These are phyloP conservation scores for Dentipellis fragilis DNA, from an alignment of 768 basidiomycete genomes.

Conservation along the genomic window DNA sequence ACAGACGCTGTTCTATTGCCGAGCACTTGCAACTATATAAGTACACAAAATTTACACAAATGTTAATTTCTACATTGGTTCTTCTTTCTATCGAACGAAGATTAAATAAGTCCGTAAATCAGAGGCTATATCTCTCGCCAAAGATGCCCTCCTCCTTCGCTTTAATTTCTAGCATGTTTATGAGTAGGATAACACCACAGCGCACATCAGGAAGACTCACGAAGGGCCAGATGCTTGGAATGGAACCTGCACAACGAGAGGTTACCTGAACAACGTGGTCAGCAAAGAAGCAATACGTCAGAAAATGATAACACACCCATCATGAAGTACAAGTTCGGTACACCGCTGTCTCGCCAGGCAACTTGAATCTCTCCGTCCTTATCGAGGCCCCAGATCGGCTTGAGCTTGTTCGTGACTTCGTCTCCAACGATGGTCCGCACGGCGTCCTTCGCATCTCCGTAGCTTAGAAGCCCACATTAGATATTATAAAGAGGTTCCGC, in stretches of 20 bases:
- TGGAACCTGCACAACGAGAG: slow-evolving; percentile 54
- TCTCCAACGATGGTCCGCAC: slow-evolving; percentile 36
- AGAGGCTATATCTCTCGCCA: background rate
- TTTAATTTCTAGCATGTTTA: background rate
- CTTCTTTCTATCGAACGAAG: too few relatives aligned
- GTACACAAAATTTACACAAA: too few relatives aligned
- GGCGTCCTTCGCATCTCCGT: slow-evolving; percentile 32
- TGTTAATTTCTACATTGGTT: too few relatives aligned
- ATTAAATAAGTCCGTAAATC: too few relatives aligned
- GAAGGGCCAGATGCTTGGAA: slow-evolving; percentile 56
- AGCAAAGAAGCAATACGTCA: background rate
- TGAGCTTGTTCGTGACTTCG: slow-evolving; percentile 33
- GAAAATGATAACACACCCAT: slow-evolving; percentile 31
- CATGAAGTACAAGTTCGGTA: slow-evolving; percentile 47
- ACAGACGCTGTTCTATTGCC: too few relatives aligned
- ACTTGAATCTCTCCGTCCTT: slow-evolving; percentile 53
- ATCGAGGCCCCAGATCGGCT: slow-evolving; percentile 56
- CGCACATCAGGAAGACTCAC: slow-evolving; percentile 29
- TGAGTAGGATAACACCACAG: background rate
- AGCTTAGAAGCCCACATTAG: slow-evolving; percentile 26
- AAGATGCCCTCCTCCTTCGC: background rate
- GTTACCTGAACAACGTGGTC: slow-evolving; percentile 30
- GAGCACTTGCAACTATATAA: too few relatives aligned
- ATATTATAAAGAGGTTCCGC: background rate
- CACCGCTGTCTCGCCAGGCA: slow-evolving; percentile 38